These are phyloP conservation scores for Phaeosphaeriaceae sp. DNA, from an alignment of 2,329 filamentous ascomycete genomes.

Conservation along the genomic window DNA sequence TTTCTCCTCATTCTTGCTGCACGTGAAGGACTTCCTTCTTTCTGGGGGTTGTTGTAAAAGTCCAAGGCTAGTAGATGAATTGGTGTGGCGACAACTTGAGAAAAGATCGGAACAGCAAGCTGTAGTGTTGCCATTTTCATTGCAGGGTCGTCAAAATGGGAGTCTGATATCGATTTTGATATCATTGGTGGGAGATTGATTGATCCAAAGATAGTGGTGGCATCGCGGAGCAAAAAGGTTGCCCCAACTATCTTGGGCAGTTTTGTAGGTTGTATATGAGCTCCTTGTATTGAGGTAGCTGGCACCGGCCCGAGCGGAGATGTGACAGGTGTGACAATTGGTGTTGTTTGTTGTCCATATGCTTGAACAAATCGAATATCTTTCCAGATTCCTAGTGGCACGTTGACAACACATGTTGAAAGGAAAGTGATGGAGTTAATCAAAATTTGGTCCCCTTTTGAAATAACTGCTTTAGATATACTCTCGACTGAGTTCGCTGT, in stretches of 20 bases:
- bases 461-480: conserved; percentile 14
- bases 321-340: neutral
- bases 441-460: conserved; percentile 18
- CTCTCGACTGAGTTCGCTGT: conserved; percentile 35
- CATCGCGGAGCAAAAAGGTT: conserved; percentile 37
- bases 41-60: conserved; percentile 25
- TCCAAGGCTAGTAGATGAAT: conserved; percentile 36
- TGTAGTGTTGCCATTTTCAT: conserved; percentile 31
- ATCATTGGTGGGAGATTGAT: conserved; percentile 36
- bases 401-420: conserved; percentile 34
- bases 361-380: conserved; percentile 38
- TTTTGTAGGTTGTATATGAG: conserved; percentile 6
- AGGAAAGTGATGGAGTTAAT: conserved; percentile 31
- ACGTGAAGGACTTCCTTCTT: conserved; percentile 1
- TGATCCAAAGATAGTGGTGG: conserved; percentile 39
- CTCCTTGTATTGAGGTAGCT: neutral
- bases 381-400: conserved; percentile 37
- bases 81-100: conserved; percentile 35
- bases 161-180: conserved; percentile 22
- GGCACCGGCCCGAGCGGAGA: neutral
- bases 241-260: conserved; percentile 25
- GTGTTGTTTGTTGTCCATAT: conserved; percentile 20
- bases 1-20: conserved; percentile 19
- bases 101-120: conserved; percentile 36
- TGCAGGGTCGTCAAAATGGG: conserved; percentile 19